Evolutionary conservation across 2,329 filamentous ascomycete species (phyloP).

Genomic region (Hypoxylon sp.): DNA sequence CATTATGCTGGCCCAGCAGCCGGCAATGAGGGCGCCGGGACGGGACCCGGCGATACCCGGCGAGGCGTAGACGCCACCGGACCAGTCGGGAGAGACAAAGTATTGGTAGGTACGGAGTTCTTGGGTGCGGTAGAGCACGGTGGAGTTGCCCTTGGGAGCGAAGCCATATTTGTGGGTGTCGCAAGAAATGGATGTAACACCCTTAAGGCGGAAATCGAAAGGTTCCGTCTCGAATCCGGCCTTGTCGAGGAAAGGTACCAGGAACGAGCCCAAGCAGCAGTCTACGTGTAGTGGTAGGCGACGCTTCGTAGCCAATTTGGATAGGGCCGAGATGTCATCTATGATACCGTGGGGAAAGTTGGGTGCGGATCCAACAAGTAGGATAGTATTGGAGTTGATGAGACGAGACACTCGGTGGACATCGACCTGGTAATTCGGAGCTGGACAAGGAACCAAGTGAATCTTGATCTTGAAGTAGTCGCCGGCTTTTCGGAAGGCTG

Average conservation of each 20-base stretch:
- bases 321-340: slow-evolving; percentile 90
- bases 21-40: slow-evolving; percentile 93
- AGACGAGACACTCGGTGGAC: slow-evolving; percentile 82
- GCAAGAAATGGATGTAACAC: slow-evolving; percentile 94
- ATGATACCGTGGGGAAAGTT: slow-evolving; percentile 99
- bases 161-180: slow-evolving; percentile 99
- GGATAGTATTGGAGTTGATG: slow-evolving; percentile 92
- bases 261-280: slow-evolving; percentile 96
- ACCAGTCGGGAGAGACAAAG: slow-evolving; percentile 95
- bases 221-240: slow-evolving; percentile 91
- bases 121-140: slow-evolving; percentile 87
- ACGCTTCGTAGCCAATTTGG: slow-evolving; percentile 83
- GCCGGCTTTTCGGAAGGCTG: slow-evolving; percentile 94
- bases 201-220: slow-evolving; percentile 94
- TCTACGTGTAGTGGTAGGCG: slow-evolving; percentile 94
- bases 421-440: slow-evolving; percentile 87
- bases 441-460: slow-evolving; percentile 88
- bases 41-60: slow-evolving; percentile 92
- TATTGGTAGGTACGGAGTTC: slow-evolving; percentile 90
- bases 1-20: slow-evolving; percentile 95
- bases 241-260: slow-evolving; percentile 90
- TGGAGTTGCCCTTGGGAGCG: slow-evolving; percentile 96
- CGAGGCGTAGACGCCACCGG: slow-evolving; percentile 94
- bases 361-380: slow-evolving; percentile 93
- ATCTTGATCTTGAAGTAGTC: slow-evolving; percentile 98